phyloP scores from a whole-genome alignment of 2,329 filamentous ascomycete species.

The Diaporthe longicolla region DNA sequence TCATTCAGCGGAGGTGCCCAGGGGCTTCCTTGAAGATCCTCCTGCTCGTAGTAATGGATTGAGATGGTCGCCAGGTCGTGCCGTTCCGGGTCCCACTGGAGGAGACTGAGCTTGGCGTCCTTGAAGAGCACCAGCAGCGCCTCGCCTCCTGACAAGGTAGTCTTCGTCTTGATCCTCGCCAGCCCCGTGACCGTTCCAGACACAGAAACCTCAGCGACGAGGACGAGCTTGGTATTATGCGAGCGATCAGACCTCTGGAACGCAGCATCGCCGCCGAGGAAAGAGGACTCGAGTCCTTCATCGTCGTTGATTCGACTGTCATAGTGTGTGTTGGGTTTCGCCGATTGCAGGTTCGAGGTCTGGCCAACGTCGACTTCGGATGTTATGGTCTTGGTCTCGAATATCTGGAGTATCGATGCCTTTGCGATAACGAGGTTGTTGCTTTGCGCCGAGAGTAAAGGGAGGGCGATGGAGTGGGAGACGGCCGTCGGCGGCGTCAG shows the following conservation, averaged over 20 bases:
- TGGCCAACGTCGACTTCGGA: constrained; percentile 70
- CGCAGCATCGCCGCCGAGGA: constrained; percentile 74
- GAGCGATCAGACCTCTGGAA: constrained; percentile 74
- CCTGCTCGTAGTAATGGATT: constrained; percentile 98
- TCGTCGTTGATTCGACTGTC: constrained; percentile 71
- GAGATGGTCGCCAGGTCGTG: constrained; percentile 88
- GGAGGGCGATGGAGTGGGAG: constrained; percentile 85
- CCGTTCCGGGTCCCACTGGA: constrained; percentile 92
- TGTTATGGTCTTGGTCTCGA: constrained; percentile 77
- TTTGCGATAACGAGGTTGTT: constrained; percentile 93
- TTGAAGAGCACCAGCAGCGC: constrained; percentile 86
- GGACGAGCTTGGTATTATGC: constrained; percentile 81
- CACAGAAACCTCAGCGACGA: constrained; percentile 87
- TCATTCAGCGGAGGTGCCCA: constrained; percentile 84
- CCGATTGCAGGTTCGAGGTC: constrained; percentile 54
- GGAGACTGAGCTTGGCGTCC: constrained; percentile 91
- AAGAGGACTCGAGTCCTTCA: constrained; percentile 76
- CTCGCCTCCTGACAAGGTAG: constrained; percentile 85
- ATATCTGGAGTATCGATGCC: constrained; percentile 93
- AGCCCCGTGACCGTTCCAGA: constrained; percentile 89
- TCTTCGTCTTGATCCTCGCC: constrained; percentile 79
- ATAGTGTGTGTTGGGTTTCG: constrained; percentile 62
- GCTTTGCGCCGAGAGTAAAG: constrained; percentile 81
- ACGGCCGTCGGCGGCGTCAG: constrained; percentile 94
- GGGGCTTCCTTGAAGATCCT: constrained; percentile 85